These are phyloP conservation scores for Patellaria atrata DNA, from an alignment of 495 filamentous ascomycete genomes.

Conservation along the genomic window DNA sequence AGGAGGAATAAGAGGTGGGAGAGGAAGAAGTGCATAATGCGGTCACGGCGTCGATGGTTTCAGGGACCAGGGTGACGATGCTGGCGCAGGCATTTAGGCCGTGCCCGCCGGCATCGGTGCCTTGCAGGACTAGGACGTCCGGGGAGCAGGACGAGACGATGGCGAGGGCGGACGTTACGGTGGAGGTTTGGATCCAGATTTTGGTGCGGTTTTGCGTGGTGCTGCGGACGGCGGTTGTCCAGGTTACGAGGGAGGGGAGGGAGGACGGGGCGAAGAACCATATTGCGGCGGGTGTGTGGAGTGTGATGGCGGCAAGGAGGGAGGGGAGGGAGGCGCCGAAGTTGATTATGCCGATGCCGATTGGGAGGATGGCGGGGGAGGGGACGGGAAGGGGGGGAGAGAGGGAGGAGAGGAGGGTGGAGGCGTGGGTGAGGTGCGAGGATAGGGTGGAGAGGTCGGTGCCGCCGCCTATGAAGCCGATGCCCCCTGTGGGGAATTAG, in stretches of 20 bases:
- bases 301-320: slow-evolving; percentile 30
- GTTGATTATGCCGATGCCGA: slow-evolving; percentile 49
- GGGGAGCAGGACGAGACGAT: slow-evolving; percentile 29
- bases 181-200: slow-evolving; percentile 58
- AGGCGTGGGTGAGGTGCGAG: slow-evolving; percentile 17
- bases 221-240: slow-evolving; percentile 37
- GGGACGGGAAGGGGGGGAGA: slow-evolving; percentile 4
- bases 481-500: slow-evolving; percentile 18
- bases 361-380: slow-evolving; percentile 30
- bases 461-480: slow-evolving; percentile 31
- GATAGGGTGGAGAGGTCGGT: slow-evolving; percentile 23
- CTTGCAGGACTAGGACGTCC: slow-evolving; percentile 61
- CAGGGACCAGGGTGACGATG: slow-evolving; percentile 42
- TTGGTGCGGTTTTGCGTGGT: slow-evolving; percentile 32
- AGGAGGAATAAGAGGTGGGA: not conserved
- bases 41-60: slow-evolving; percentile 41
- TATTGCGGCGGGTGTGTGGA: slow-evolving; percentile 43
- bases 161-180: slow-evolving; percentile 38
- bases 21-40: slow-evolving; percentile 5
- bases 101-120: slow-evolving; percentile 61
- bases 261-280: slow-evolving; percentile 56
- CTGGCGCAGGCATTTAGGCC: slow-evolving; percentile 46
- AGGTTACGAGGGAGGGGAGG: slow-evolving; percentile 35
- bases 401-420: slow-evolving; percentile 10
- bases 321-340: slow-evolving; percentile 37